Evolutionary conservation across 495 filamentous ascomycete genomes (phyloP).

Genomic region (Hypoxylon cercidicola): DNA sequence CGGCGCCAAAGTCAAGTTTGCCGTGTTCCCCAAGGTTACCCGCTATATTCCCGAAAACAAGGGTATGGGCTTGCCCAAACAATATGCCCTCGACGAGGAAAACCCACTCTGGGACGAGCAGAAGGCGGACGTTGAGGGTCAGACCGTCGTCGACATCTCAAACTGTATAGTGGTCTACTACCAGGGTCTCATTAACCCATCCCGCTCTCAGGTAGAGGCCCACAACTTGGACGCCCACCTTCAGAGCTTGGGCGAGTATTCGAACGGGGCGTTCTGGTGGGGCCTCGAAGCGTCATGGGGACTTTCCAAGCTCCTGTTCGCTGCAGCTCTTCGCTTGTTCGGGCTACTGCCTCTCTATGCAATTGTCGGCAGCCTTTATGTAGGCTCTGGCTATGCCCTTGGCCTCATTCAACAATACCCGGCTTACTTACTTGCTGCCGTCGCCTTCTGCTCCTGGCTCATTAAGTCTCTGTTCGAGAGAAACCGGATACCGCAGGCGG

Average conservation of each 20-base stretch:
- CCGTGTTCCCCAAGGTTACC: constrained; percentile 51
- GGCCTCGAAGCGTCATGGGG: too few species aligned
- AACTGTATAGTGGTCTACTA: constrained; percentile 51
- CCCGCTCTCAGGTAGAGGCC: constrained; percentile 1
- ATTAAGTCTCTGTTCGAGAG: too few species aligned
- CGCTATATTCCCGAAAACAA: constrained; percentile 44
- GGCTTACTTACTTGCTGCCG: too few species aligned
- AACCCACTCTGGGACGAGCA: neutral
- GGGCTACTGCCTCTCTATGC: too few species aligned
- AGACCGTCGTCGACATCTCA: constrained; percentile 41
- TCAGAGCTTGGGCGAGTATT: neutral
- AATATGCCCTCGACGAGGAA: neutral
- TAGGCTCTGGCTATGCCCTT: too few species aligned
- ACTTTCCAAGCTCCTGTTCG: too few species aligned
- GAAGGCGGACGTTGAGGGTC: constrained; percentile 28
- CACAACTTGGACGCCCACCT: constrained; percentile 33
- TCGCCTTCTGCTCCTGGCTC: too few species aligned
- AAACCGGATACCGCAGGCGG: too few species aligned
- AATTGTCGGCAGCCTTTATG: too few species aligned
- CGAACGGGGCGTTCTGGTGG: neutral
- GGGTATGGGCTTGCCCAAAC: constrained; percentile 13
- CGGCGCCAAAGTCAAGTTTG: constrained; percentile 53
- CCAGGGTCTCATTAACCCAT: constrained; percentile 41
- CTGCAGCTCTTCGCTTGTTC: too few species aligned
- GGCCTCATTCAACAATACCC: too few species aligned